These are phyloP conservation scores for Hypoxylon cercidicola DNA, from an alignment of 495 filamentous ascomycete species.

Conservation along the genomic window DNA sequence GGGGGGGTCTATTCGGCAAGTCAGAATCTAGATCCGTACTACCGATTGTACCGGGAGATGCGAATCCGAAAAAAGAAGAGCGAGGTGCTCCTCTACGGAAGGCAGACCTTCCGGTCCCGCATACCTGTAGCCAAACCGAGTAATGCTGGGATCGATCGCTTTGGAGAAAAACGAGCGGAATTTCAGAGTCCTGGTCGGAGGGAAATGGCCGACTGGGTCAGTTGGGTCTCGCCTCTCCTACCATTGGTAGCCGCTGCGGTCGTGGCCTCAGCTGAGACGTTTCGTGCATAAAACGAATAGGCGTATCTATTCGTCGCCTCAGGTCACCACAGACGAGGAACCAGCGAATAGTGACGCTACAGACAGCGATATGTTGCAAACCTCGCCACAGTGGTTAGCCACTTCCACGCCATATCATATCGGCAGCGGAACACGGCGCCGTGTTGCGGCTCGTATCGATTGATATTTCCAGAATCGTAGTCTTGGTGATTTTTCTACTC, in stretches of 20 bases:
- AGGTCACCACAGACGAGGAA: constrained; percentile 16
- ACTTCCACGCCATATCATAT: constrained; percentile 23
- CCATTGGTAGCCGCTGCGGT: constrained; percentile 29
- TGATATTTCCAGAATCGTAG: constrained; percentile 6
- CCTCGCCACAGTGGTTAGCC: constrained; percentile 38
- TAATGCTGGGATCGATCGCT: constrained; percentile 41
- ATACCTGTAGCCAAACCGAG: constrained; percentile 32
- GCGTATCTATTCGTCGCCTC: constrained; percentile 35
- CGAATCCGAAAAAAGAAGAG: constrained; percentile 38
- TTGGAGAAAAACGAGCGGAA: constrained; percentile 15
- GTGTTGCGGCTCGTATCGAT: constrained; percentile 15
- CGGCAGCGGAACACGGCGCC: constrained; percentile 14
- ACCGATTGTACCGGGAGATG: constrained; percentile 28
- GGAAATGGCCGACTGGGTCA: constrained; percentile 22
- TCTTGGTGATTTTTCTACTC: constrained; percentile 15
- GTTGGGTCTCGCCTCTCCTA: constrained; percentile 23
- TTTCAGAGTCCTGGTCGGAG: constrained; percentile 16
- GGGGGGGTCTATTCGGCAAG: constrained; percentile 35
- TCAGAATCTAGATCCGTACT: constrained; percentile 41
- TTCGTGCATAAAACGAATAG: constrained; percentile 27
- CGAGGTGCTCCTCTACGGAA: constrained; percentile 17
- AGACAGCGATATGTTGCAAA: constrained; percentile 28
- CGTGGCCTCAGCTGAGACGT: constrained; percentile 37
- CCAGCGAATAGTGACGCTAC: constrained; percentile 34
- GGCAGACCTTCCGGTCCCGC: constrained; percentile 36